These are phyloP conservation scores for Aleurites moluccanus DNA, from an alignment of 441 rosid genomes.

Conservation along the genomic window DNA sequence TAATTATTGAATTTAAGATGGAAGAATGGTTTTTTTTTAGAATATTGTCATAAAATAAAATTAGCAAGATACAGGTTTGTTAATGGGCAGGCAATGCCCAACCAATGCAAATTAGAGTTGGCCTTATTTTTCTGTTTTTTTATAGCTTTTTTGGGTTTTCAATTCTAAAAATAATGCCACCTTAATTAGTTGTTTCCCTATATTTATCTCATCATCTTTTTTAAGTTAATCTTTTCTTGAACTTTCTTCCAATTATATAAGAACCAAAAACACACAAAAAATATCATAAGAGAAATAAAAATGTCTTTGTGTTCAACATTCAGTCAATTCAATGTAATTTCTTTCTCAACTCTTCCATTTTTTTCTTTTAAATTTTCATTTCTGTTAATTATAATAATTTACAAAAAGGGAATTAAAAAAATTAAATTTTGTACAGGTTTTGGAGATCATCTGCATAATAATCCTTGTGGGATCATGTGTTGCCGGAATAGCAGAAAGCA, in stretches of 20 bases:
- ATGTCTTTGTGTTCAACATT: background rate
- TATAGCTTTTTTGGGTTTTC: background rate
- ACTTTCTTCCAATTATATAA: background rate
- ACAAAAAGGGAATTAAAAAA: no score
- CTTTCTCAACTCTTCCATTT: background rate
- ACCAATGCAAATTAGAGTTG: no score
- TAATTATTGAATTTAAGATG: no score
- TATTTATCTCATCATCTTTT: background rate
- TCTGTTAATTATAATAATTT: background rate
- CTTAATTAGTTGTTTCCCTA: background rate
- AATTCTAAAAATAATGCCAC: background rate
- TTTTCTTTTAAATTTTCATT: no score
- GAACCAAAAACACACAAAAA: background rate
- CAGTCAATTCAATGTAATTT: background rate
- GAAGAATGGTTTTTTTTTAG: no score
- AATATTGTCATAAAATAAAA: no score
- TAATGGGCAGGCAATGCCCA: background rate
- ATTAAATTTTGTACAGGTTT: constrained; percentile 18
- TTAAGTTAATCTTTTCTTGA: no score
- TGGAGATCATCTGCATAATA: constrained; percentile 7
- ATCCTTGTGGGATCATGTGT: constrained; percentile 30
- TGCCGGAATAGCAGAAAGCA: constrained; percentile 20
- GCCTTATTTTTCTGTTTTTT: no score
- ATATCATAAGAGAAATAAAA: background rate
- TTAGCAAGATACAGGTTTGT: no score